Conservation (phyloP, 768 basidiomycete species). For the Leucocoprinus birnbaumii region DNA sequence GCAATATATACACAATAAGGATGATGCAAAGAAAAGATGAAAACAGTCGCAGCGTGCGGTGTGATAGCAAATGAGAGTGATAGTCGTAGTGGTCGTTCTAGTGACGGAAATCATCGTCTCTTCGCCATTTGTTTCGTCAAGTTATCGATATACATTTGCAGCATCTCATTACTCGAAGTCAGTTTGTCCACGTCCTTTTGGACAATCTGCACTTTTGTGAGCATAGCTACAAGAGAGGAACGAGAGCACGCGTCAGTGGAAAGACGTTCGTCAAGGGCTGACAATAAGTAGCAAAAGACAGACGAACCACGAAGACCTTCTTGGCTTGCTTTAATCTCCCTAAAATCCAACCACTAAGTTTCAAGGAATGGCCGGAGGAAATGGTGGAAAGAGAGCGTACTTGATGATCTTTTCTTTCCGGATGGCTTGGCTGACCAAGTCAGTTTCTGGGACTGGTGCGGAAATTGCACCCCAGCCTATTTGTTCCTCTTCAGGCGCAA, state of each 20-base stretch:
- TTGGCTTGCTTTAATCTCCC: constrained; percentile 75
- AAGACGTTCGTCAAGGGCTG: neutral
- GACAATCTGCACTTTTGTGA: constrained; percentile 62
- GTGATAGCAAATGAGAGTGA: no score
- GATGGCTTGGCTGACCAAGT: constrained; percentile 64
- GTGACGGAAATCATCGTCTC: constrained; percentile 41
- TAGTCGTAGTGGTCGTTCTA: no score
- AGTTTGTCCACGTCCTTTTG: constrained; percentile 83
- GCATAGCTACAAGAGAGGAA: constrained; percentile 44
- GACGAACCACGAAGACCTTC: constrained; percentile 70
- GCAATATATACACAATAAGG: neutral
- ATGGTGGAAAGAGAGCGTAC: constrained; percentile 34
- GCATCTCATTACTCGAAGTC: constrained; percentile 71
- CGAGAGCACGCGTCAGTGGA: neutral
- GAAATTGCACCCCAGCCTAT: constrained; percentile 49
- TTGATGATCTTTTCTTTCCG: constrained; percentile 76
- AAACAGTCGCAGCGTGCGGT: no score
- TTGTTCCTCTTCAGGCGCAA: constrained; percentile 35
- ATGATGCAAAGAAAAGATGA: neutral
- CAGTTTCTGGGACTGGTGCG: constrained; percentile 51
- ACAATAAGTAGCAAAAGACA: neutral
- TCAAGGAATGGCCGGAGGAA: neutral
- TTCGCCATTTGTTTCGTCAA: constrained; percentile 85
- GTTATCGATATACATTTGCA: constrained; percentile 91
- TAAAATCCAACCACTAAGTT: constrained; percentile 23